Percentiles rank a stretch among this genome's conserved stretches.
Conservation (phyloP, 768 basidiomycete genomes). For the Mycena polygramma region DNA sequence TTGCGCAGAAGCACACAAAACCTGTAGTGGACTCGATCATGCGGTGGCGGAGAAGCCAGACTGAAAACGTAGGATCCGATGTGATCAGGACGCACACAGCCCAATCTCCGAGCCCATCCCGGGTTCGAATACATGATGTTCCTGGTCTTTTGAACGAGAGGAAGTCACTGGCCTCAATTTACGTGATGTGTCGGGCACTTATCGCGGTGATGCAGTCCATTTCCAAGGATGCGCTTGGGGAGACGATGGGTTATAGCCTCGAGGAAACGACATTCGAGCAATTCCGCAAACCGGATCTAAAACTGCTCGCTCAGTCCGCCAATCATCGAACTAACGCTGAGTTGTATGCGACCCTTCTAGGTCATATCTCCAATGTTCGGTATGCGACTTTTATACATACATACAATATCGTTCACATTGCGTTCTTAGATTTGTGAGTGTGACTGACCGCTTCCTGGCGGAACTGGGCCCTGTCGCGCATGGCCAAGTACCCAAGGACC, state of each 20-base stretch:
- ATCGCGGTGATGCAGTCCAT: conserved; percentile 81
- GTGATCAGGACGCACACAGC: conserved; percentile 64
- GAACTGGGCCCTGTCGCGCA: conserved; percentile 82
- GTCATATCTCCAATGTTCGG: conserved; percentile 86
- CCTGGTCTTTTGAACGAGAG: conserved; percentile 73
- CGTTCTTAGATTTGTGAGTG: conserved; percentile 79
- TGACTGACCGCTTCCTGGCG: conserved; percentile 91
- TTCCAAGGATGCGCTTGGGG: conserved; percentile 83
- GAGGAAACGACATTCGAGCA: conserved; percentile 93
- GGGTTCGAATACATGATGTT: conserved; percentile 61
- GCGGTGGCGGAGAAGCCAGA: conserved; percentile 87
- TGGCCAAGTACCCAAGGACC: conserved; percentile 85
- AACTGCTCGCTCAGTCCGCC: conserved; percentile 72
- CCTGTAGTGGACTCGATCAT: conserved; percentile 89
- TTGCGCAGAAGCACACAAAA: conserved; percentile 87
- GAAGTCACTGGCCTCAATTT: conserved; percentile 86
- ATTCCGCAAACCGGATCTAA: conserved; percentile 78
- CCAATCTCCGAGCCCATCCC: conserved; percentile 51
- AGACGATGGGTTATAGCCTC: conserved; percentile 81
- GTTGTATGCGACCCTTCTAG: conserved; percentile 86
- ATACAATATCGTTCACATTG: neutral
- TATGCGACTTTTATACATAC: conserved; percentile 49
- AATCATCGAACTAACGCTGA: conserved; percentile 89
- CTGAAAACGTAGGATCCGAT: conserved; percentile 67
- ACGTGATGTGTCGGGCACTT: conserved; percentile 90